phyloP scores from a whole-genome alignment of 805 yeast species.

The Kazachstania viticola region DNA sequence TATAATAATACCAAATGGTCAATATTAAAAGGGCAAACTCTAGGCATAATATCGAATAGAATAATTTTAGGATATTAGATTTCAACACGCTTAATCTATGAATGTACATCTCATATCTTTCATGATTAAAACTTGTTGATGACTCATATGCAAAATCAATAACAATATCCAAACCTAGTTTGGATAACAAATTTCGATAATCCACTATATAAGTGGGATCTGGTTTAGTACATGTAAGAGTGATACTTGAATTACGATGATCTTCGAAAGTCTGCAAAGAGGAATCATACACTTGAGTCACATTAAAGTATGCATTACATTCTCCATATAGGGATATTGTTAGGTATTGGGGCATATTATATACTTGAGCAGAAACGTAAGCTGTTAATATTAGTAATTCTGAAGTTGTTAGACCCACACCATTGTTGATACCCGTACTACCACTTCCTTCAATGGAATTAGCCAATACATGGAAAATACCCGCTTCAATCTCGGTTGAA shows the following conservation, averaged over 20 bases:
- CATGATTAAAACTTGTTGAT: not conserved
- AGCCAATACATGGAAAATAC: slow-evolving; percentile 16
- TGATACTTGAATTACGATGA: slow-evolving; percentile 6
- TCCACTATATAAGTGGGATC: slow-evolving; percentile 18
- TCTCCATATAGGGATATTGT: slow-evolving; percentile 16
- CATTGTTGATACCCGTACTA: slow-evolving; percentile 18
- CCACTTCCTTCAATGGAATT: slow-evolving; percentile 16
- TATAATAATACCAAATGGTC: slow-evolving; percentile 18
- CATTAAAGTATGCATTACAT: slow-evolving; percentile 12
- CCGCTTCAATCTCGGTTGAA: slow-evolving; percentile 15
- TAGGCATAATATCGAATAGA: slow-evolving; percentile 8
- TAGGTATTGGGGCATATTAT: slow-evolving; percentile 19
- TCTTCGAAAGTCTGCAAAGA: no score
- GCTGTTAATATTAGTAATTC: slow-evolving; percentile 19
- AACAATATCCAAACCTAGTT: slow-evolving; percentile 19
- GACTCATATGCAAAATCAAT: slow-evolving; percentile 20
- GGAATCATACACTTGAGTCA: not conserved
- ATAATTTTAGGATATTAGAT: slow-evolving; percentile 8
- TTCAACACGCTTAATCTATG: slow-evolving; percentile 6
- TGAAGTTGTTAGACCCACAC: slow-evolving; percentile 23
- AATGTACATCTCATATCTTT: slow-evolving; percentile 10
- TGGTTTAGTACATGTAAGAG: slow-evolving; percentile 7
- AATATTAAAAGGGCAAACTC: slow-evolving; percentile 7
- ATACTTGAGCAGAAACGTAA: slow-evolving; percentile 17
- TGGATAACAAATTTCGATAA: slow-evolving; percentile 16